Base-by-base conservation (phyloP, 805 yeast genomes). In the Candida vaughaniae region DNA sequence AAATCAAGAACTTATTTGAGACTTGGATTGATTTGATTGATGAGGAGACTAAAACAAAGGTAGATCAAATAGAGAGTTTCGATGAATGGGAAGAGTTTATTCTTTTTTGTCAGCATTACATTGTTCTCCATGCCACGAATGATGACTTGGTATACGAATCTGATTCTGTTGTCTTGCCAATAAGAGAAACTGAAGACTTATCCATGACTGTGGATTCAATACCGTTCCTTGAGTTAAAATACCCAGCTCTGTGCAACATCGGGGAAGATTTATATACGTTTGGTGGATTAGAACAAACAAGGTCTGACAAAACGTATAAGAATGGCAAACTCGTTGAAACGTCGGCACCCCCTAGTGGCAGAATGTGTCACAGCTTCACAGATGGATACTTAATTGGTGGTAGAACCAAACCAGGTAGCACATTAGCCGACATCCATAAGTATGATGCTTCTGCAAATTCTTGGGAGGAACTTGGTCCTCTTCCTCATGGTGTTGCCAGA, bases 71-170 rank as follows among this genome's bases (percentile, higher is more conserved):
- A 15, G 95, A 85, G 53, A 75, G 76, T 3, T 86, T 85, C 57
- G 95, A 86, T 55, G 95, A 86, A 59, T 75, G 85, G 77, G 95
- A 85, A 59, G 95, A 85, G 56, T 85, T 85, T 45, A 71, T 80
- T 19, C 52, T 82, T 10, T 85, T 83, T 51, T 77, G 86, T 39
- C 91, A 84, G 49, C 93, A 85, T 54, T 86, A 85, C 51, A 64
- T 80, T 25, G 66, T 82, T 26, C 64, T 81, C 2, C 89, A 82
- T 56, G 87, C 87, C 9, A 69, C 80, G 0, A 77, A 74, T 46
- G 29, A 33, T 6, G 47, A 48, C 23, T 29, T 49, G 31, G 43
- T 52, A 18, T 46, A 46, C 29, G 23, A 29, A 22, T 17, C n/a
- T 4, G 28, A 28, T 5, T 10, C 11, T 2, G 22, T 12, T 7